A percentile compares a stretch with the other conserved stretches of the same genome.
phyloP scores from a whole-genome alignment of 192 early-diverging fungal species.

The Spinellus fusiger region DNA sequence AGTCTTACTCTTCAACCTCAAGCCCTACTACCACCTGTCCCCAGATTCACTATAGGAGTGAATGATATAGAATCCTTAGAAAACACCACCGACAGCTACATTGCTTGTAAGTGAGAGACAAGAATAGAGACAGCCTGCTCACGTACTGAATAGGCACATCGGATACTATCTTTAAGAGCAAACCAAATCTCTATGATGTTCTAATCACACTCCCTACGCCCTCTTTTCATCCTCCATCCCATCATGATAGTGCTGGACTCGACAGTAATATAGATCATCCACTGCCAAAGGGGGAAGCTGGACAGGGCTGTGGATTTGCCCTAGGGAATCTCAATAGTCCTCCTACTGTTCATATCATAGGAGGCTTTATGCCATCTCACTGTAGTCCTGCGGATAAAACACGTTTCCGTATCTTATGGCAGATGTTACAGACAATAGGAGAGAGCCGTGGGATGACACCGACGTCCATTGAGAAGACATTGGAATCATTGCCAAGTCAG shows the following conservation, averaged over 20 bases:
- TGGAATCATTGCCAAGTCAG: too few relatives aligned
- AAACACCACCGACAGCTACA: conserved; percentile 30
- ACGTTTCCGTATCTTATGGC: conserved; percentile 37
- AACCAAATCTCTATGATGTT: conserved; percentile 42
- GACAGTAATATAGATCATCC: too few relatives aligned
- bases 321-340: background rate
- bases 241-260: too few relatives aligned
- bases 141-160: conserved; percentile 35
- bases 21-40: conserved; percentile 26
- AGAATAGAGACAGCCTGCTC: background rate
- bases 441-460: background rate
- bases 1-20: conserved; percentile 2
- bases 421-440: conserved; percentile 5
- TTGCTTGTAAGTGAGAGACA: conserved; percentile 37
- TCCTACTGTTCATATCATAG: background rate
- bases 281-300: too few relatives aligned
- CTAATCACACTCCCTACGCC: conserved; percentile 33
- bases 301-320: background rate
- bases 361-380: background rate
- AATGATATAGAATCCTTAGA: conserved; percentile 39
- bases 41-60: conserved; percentile 40
- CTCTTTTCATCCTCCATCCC: background rate
- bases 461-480: too few relatives aligned
- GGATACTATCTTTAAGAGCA: conserved; percentile 41
- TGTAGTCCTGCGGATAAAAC: conserved; percentile 29